Conservation (phyloP, 208 protist species). For the Lotmaria passim region DNA sequence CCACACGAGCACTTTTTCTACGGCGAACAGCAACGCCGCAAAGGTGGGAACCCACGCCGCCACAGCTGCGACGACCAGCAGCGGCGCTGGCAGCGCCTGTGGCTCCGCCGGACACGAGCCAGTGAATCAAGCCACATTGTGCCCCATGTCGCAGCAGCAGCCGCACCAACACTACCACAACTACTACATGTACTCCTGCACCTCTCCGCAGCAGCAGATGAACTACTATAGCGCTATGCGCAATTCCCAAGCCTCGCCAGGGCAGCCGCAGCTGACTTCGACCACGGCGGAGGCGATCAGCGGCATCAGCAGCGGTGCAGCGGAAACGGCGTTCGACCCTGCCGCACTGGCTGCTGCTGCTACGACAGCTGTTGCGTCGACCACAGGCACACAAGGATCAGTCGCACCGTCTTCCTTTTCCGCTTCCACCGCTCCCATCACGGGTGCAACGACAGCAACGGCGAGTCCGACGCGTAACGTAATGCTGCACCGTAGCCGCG, state of each 20-base stretch:
- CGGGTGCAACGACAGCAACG: background rate
- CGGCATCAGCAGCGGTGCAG: conserved; percentile 13
- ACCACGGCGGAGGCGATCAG: background rate
- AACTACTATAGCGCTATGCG: background rate
- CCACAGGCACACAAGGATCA: background rate
- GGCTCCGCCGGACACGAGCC: background rate
- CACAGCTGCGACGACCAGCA: background rate
- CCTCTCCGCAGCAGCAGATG: conserved; percentile 5
- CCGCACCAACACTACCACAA: background rate
- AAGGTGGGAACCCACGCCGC: too few species aligned
- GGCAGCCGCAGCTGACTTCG: background rate
- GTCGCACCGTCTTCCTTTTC: too few species aligned
- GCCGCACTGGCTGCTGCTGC: background rate
- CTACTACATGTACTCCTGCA: background rate
- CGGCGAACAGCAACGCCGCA: too few species aligned
- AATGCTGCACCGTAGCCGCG: conserved; percentile 26
- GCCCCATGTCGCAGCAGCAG: conserved; percentile 3
- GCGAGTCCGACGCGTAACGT: conserved; percentile 5
- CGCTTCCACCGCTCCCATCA: background rate
- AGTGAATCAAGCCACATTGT: background rate
- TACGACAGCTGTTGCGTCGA: too few species aligned
- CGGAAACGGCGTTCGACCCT: conserved; percentile 21
- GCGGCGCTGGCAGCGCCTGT: conserved; percentile 2
- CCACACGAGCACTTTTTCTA: too few species aligned
- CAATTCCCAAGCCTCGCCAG: background rate